These are phyloP conservation scores for Amauroascus verrucosus DNA, from an alignment of 2,329 filamentous ascomycete species.

Conservation along the genomic window DNA sequence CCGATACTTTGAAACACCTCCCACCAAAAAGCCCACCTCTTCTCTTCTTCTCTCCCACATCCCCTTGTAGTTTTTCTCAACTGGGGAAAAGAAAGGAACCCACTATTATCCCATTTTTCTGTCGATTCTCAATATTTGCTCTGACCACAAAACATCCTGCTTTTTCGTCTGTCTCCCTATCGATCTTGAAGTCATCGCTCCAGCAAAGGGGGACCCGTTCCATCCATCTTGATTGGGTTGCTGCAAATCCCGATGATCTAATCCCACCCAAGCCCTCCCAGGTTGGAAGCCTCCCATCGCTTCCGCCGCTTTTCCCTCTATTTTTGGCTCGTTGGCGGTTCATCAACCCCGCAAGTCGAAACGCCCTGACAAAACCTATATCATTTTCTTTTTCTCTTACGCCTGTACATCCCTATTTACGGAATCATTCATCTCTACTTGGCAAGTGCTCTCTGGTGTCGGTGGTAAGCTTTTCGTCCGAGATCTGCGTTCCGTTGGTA, in stretches of 20 bases:
- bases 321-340: neutral
- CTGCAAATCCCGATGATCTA: slow-evolving; percentile 9
- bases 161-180: neutral
- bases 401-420: neutral
- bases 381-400: neutral
- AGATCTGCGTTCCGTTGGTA: slow-evolving; percentile 4
- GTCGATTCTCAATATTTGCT: neutral
- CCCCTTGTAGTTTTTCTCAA: neutral
- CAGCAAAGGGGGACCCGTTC: neutral
- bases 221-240: slow-evolving; percentile 1
- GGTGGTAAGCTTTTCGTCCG: slow-evolving; percentile 4
- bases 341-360: slow-evolving; percentile 3
- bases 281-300: neutral
- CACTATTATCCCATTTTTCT: neutral
- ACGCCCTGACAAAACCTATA: neutral
- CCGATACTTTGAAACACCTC: neutral
- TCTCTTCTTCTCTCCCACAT: no score
- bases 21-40: no score
- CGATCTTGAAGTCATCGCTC: slow-evolving; percentile 3
- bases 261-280: neutral
- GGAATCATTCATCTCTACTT: neutral
- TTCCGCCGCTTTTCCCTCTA: neutral
- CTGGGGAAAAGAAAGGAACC: neutral
- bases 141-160: neutral
- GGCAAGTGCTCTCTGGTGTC: neutral